A percentile compares a stretch with the other conserved stretches of the same genome.
Evolutionary conservation across 441 rosid species (phyloP).

Genomic region (Euphorbia corollata): DNA sequence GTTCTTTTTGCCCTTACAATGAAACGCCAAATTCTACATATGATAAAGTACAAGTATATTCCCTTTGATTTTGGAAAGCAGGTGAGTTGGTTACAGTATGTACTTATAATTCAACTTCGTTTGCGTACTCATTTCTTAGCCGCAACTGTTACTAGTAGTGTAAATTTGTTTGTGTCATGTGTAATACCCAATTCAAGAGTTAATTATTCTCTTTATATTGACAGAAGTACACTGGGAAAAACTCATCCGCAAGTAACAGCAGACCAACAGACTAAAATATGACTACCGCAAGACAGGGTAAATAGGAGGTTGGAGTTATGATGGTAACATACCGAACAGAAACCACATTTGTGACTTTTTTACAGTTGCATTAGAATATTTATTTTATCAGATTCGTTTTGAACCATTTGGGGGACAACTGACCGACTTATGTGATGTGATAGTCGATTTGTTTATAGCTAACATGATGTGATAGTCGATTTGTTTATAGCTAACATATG

Average conservation of each 20-base stretch:
- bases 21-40: conserved; percentile 59
- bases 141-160: not conserved
- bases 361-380: not conserved
- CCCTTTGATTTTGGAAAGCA: conserved; percentile 16
- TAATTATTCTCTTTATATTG: not conserved
- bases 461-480: not conserved
- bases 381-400: not conserved
- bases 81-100: conserved; percentile 3
- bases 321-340: not conserved
- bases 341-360: not conserved
- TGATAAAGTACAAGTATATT: conserved; percentile 54
- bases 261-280: conserved; percentile 1
- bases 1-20: conserved; percentile 51
- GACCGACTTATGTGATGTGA: not conserved
- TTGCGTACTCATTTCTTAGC: not conserved
- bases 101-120: not conserved
- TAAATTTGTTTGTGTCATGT: not conserved
- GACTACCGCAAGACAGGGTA: not conserved
- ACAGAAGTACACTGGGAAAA: conserved; percentile 14
- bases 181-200: not conserved
- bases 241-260: conserved; percentile 16
- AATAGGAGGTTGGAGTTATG: not conserved
- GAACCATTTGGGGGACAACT: not conserved
- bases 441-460: conserved; percentile 4
- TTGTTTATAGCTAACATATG: conserved; percentile 4